Evolutionary conservation across 1,284 basidiomycete genomes (phyloP), one percentile per base, ranked within the genome.

Genomic region (Fistulinella cinereoalba): DNA sequence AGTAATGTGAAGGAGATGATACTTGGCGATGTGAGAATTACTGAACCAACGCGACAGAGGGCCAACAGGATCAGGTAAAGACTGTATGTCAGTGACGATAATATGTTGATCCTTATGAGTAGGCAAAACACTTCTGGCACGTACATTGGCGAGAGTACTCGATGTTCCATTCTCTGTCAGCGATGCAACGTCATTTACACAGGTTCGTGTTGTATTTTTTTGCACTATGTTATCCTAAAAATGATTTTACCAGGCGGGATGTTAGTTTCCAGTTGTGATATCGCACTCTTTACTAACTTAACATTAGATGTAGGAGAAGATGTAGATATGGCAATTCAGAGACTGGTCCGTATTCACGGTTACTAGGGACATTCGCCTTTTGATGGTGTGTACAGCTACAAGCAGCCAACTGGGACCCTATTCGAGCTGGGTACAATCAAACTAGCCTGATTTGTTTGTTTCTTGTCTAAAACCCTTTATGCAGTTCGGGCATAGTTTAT

Each of bases 131-230:
- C 68, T 95, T 34, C 73, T 97, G 37, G 91, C 88, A 21, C 80
- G 80, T 60, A 96, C 92, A 13, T 72, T 96, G 18, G 93, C 94
- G 4, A 82, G 79, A 56, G 83, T 92, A 1, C 72, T 97, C 9
- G 88, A 95, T 64, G 92, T 97, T 0, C 94, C 93, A 1, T 97
- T 95, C 65, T 93, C 91, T 19, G 80, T 88, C 49, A 88, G 82
- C 58, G 89, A 92, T 60, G 88, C 88, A n/a, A 91, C 88, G 11
- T 79, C 85, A 13, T 87, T 90, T 55, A 89, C 87, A 37, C 87
- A 89, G 71, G 87, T 84, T 50, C 44, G 70, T 53, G 52, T 45
- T 32, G 42, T 41, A 33, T 49, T 45, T 8, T 22, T 50, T 31
- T 29, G 31, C 40, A 46, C 37, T 49, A 34, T 43, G 5, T 11